A percentile compares a stretch with the other conserved stretches of the same genome.
Conservation (phyloP, 108 stramenopile genomes). For the Aureococcus anophagefferens region DNA sequence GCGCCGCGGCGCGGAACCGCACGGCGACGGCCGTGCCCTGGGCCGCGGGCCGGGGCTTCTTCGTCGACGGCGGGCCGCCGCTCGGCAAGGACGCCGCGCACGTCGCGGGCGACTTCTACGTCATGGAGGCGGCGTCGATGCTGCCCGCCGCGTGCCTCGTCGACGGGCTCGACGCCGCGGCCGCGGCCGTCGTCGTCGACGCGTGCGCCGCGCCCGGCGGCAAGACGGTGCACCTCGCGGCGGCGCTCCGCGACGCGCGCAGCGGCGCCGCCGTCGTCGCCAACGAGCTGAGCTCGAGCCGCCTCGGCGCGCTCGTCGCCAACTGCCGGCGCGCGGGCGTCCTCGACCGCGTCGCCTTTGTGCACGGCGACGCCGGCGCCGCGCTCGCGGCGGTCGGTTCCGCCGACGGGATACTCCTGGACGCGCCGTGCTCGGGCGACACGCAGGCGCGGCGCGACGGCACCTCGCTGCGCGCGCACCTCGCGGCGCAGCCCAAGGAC, state of each 20-base stretch:
- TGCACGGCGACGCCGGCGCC: background rate
- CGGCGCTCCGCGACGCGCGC: background rate
- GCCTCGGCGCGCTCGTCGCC: background rate
- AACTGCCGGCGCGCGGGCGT: background rate
- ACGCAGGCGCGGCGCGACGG: background rate
- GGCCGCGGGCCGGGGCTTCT: background rate
- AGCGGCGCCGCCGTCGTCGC: background rate
- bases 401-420: background rate
- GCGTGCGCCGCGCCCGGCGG: background rate
- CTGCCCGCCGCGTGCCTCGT: background rate
- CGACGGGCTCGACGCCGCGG: background rate
- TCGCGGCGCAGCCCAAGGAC: background rate
- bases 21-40: background rate
- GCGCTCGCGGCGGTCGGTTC: background rate
- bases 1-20: background rate
- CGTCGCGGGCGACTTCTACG: background rate
- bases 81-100: background rate
- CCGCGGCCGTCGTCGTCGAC: background rate
- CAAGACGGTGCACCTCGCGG: background rate
- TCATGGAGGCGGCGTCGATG: background rate
- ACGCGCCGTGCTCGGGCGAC: background rate
- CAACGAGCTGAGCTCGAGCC: background rate
- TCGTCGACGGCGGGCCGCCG: background rate
- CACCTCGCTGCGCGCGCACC: background rate
- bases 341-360: background rate